Percentiles rank a stretch among this genome's conserved stretches.
These are phyloP conservation scores for Monoraphidium neglectum DNA, from an alignment of 139 green algal genomes.

Conservation along the genomic window DNA sequence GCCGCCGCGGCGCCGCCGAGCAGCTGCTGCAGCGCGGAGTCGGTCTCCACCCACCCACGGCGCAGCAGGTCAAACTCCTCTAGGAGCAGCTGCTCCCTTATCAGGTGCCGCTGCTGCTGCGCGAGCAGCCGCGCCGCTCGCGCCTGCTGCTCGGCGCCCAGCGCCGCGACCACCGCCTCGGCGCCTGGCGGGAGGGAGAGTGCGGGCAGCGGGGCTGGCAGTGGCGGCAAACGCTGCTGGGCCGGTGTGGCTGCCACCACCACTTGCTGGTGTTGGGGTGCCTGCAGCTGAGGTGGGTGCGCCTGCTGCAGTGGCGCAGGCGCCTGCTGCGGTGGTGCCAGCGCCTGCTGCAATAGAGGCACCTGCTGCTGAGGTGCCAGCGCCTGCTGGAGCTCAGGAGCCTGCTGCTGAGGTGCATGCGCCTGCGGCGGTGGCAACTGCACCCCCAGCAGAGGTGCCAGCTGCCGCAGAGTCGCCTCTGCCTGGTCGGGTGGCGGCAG, in stretches of 20 bases:
- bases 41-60: slow-evolving; percentile 1
- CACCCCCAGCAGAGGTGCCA: neutral
- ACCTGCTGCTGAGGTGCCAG: neutral
- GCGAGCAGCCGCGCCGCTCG: slow-evolving; percentile 9
- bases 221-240: no score
- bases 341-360: neutral
- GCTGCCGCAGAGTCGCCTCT: no score
- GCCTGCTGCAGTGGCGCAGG: neutral
- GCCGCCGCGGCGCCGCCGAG: neutral
- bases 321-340: neutral
- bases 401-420: neutral
- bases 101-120: slow-evolving; percentile 25
- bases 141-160: slow-evolving; percentile 2
- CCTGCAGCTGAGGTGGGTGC: neutral
- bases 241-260: no score
- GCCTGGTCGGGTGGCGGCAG: no score
- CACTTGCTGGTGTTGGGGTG: neutral
- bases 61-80: slow-evolving; percentile 15
- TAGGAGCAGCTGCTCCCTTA: slow-evolving; percentile 17
- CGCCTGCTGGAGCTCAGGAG: neutral
- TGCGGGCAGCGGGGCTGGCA: neutral
- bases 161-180: neutral
- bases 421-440: slow-evolving; percentile 7
- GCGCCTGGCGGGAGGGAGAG: neutral
- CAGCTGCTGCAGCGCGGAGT: slow-evolving; percentile 7